phyloP scores from a whole-genome alignment of 2,329 filamentous ascomycete genomes.

The Zymoseptoria passerinii region DNA sequence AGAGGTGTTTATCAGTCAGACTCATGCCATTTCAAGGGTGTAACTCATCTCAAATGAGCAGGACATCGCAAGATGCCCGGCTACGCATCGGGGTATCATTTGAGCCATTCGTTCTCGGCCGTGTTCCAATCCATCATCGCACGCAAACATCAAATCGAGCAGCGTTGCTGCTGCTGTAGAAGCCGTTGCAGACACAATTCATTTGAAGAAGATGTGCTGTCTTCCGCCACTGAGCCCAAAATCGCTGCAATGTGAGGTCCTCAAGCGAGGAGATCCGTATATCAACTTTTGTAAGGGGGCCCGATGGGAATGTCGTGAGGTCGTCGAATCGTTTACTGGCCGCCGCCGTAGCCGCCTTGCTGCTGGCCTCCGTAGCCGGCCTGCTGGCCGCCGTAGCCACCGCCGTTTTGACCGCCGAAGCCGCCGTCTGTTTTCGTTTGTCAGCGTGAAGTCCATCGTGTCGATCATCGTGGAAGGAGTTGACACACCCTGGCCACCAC shows the following conservation, averaged over 20 bases:
- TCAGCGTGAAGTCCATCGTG: neutral
- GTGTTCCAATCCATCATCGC: neutral
- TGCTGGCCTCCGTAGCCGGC: neutral
- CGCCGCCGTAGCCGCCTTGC: slow-evolving; percentile 6
- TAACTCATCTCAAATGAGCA: neutral
- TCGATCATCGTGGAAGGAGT: slow-evolving; percentile 1
- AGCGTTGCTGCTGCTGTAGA: neutral
- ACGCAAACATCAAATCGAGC: neutral
- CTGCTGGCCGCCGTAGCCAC: slow-evolving; percentile 9
- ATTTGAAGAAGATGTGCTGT: neutral
- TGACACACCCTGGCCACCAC: slow-evolving; percentile 16
- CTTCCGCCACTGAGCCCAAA: neutral
- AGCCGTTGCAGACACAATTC: neutral
- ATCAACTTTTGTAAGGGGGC: neutral
- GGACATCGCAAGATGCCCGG: neutral
- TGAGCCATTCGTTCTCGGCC: neutral
- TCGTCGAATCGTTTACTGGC: slow-evolving; percentile 4
- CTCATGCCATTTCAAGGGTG: neutral
- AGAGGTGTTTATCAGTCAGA: neutral
- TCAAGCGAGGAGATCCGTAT: neutral
- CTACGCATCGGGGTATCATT: slow-evolving; percentile 1
- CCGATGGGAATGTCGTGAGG: neutral
- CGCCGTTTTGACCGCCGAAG: slow-evolving; percentile 24
- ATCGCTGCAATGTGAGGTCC: neutral
- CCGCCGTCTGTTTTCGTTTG: slow-evolving; percentile 19